phyloP scores from a whole-genome alignment of 2,329 filamentous ascomycete genomes.

The Fusarium scirpi region DNA sequence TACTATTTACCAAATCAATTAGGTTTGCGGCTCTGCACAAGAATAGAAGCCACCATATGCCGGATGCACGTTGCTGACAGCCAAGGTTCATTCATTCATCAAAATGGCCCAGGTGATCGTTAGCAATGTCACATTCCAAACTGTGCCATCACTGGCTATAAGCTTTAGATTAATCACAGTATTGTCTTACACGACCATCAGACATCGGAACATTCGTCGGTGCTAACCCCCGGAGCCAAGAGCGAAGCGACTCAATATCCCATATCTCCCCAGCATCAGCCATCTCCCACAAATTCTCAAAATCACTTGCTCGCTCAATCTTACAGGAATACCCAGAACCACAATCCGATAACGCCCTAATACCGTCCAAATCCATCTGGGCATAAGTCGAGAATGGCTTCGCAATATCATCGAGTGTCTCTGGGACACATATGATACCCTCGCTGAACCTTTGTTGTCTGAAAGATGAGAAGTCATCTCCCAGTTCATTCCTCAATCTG shows the following conservation, averaged over 20 bases:
- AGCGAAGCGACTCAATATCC: constrained; percentile 13
- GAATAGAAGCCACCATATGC: too few species aligned
- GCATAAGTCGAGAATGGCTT: constrained; percentile 10
- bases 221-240: constrained; percentile 4
- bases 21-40: background rate
- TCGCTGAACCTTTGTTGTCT: background rate
- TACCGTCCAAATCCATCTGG: constrained; percentile 2
- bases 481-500: background rate
- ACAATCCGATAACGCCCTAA: background rate
- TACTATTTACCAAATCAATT: too few species aligned
- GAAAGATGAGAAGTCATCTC: background rate
- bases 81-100: too few species aligned
- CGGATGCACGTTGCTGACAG: too few species aligned
- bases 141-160: too few species aligned
- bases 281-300: constrained; percentile 1
- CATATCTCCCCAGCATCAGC: constrained; percentile 15
- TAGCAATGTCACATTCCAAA: too few species aligned
- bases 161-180: background rate
- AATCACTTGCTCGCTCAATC: background rate
- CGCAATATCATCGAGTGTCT: constrained; percentile 5
- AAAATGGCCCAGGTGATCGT: too few species aligned
- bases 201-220: constrained; percentile 3
- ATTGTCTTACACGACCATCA: background rate
- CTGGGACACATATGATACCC: background rate
- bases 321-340: background rate